Base-by-base conservation (phyloP, 768 basidiomycete species). In the Mycena haematopus region DNA sequence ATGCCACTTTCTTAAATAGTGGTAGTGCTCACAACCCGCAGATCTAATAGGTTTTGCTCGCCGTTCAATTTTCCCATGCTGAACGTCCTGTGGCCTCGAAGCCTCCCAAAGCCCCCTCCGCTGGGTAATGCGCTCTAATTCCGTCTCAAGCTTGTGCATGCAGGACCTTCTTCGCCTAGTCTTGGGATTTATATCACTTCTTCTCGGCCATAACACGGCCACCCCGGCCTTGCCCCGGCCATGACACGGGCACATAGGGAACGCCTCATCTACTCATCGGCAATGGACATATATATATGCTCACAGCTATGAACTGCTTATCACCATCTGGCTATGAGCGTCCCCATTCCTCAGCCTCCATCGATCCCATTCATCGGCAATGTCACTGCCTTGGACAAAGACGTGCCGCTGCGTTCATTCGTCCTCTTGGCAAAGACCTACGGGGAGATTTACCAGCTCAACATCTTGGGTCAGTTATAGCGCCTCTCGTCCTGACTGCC, bases 311-410 rank as follows among this genome's bases (percentile, higher is more conserved):
- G 36, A 36, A 36, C 36, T 36, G 4, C 22, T 45, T 17, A 45
- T 22, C 22, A 11, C 44, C 44, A 52, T 13, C 24, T 29, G 15
- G 42, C 19, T 8, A 77, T 77, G 76, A 72, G 75, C 27, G 68
- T 70, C 13, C 71, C 72, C 2, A 79, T 79, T 35, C 78, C 78
- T 1, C 72, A 73, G 44, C 78, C 78, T 31, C 77, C 77, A 24
- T 64, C 72, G 0, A 69, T 77, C 33, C 77, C 77, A 1, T 71
- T 80, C 61, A 56, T 79, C 21, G 79, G 79, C 25, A 78, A 80
- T 61, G 69, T 71, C 33, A 65, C 70, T 19, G 52, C 66, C 25
- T 62, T 76, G 52, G 76, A 76, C 53, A 69, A 62, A 24, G 74
- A 79, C 40, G 69, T 77, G 6, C 77, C 77, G 2, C 58, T 76